Evolutionary conservation across 805 yeast species (phyloP).

Genomic region (Metschnikowia vanudenii): DNA sequence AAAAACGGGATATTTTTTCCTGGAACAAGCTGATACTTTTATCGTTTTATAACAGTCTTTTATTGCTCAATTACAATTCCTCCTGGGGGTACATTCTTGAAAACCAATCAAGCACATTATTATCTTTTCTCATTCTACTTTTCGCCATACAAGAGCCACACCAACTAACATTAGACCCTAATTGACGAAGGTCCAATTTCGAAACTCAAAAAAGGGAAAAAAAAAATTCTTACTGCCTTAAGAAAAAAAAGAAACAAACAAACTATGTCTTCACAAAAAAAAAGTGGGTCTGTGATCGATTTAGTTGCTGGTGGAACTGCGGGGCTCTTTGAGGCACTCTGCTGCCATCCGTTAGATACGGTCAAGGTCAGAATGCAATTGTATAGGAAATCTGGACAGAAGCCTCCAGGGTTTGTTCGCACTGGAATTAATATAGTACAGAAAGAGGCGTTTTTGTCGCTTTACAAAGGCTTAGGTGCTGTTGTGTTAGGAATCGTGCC

Average conservation of each 20-base stretch:
- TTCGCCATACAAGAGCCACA: too few relatives aligned
- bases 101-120: neutral
- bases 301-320: slow-evolving; percentile 95
- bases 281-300: slow-evolving; percentile 52
- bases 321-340: slow-evolving; percentile 94
- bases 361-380: slow-evolving; percentile 97
- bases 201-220: too few relatives aligned
- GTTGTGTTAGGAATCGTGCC: slow-evolving; percentile 97
- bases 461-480: slow-evolving; percentile 95
- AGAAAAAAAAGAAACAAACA: neutral
- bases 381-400: slow-evolving; percentile 65
- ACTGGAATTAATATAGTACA: slow-evolving; percentile 79
- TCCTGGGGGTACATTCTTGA: neutral
- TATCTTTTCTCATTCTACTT: neutral
- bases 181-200: too few relatives aligned
- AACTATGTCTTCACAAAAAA: slow-evolving; percentile 26
- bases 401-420: slow-evolving; percentile 80
- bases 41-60: neutral
- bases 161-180: too few relatives aligned
- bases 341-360: slow-evolving; percentile 98
- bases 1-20: neutral
- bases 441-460: slow-evolving; percentile 79
- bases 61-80: neutral
- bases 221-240: too few relatives aligned
- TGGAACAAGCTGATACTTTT: neutral